Percentiles rank a stretch among this genome's conserved stretches.
phyloP scores from a whole-genome alignment of 176 grass and related monocot species.

The Rhynchospora breviuscula region DNA sequence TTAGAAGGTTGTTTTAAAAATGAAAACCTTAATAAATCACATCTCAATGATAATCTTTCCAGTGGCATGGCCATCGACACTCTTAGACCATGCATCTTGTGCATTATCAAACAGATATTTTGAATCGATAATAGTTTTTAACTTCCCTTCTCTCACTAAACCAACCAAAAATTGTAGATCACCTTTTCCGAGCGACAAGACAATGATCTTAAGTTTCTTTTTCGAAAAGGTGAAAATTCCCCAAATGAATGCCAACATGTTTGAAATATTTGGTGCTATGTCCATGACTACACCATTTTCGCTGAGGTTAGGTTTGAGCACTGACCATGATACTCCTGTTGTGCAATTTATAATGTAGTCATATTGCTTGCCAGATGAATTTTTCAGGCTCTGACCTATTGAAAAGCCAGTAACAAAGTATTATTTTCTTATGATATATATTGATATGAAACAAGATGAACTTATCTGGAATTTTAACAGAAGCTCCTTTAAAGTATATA shows the following conservation, averaged over 20 bases:
- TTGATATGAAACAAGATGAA: too few species aligned
- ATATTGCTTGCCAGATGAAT: conserved; percentile 8
- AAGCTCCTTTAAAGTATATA: too few species aligned
- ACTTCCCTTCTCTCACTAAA: conserved; percentile 8
- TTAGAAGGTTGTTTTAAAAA: neutral
- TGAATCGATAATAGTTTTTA: conserved; percentile 12
- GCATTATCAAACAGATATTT: neutral
- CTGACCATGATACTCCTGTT: neutral
- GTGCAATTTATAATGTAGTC: conserved; percentile 9
- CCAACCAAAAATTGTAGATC: conserved; percentile 18
- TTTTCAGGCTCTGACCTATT: neutral
- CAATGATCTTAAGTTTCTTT: neutral
- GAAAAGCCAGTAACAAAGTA: neutral
- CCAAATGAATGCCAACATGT: neutral
- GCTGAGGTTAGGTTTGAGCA: conserved; percentile 1
- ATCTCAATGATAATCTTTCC: conserved; percentile 82
- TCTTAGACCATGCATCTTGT: conserved; percentile 51
- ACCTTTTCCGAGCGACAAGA: neutral
- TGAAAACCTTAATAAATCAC: neutral
- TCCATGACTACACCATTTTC: neutral
- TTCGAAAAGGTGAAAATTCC: neutral
- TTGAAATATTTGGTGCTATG: neutral
- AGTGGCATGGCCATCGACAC: conserved; percentile 55
- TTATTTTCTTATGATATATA: too few species aligned
- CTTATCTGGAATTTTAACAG: too few species aligned